These are phyloP conservation scores for Cyberlindnera suaveolens DNA, from an alignment of 805 yeast genomes.

Conservation along the genomic window DNA sequence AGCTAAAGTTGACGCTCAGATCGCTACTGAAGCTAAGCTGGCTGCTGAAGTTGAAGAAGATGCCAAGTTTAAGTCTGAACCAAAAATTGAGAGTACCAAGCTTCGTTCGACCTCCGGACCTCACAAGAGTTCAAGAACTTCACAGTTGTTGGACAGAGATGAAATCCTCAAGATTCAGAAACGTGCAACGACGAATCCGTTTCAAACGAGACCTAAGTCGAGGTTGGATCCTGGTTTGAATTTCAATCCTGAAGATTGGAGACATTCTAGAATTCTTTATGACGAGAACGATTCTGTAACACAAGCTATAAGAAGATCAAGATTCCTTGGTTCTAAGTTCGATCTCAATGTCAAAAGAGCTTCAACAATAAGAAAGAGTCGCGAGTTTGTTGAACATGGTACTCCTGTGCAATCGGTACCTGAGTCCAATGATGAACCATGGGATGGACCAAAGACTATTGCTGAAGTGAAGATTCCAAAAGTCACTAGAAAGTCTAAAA, in stretches of 20 bases:
- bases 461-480: conserved; percentile 65
- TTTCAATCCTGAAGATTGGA: conserved; percentile 18
- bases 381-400: conserved; percentile 3
- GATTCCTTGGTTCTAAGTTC: conserved; percentile 35
- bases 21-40: conserved; percentile 4
- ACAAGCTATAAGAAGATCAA: conserved; percentile 39
- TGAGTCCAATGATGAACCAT: conserved; percentile 4
- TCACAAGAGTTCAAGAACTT: conserved; percentile 9
- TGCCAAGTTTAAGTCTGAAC: conserved; percentile 8
- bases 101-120: conserved; percentile 36
- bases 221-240: conserved; percentile 37
- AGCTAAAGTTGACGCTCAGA: conserved; percentile 9
- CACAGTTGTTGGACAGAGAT: conserved; percentile 19
- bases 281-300: conserved; percentile 26
- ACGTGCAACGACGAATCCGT: conserved; percentile 31
- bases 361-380: conserved; percentile 11
- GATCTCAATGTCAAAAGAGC: conserved; percentile 28
- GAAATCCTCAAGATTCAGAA: conserved; percentile 27
- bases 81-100: conserved; percentile 15
- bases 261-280: conserved; percentile 12
- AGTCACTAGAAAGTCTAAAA: conserved; percentile 61
- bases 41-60: conserved; percentile 17
- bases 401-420: conserved; percentile 3
- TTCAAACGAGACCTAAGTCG: conserved; percentile 36
- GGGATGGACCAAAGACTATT: conserved; percentile 40